Conservation (phyloP, 1,139 yeast genomes). For the Hemisphaericaspora xylofermentans region DNA sequence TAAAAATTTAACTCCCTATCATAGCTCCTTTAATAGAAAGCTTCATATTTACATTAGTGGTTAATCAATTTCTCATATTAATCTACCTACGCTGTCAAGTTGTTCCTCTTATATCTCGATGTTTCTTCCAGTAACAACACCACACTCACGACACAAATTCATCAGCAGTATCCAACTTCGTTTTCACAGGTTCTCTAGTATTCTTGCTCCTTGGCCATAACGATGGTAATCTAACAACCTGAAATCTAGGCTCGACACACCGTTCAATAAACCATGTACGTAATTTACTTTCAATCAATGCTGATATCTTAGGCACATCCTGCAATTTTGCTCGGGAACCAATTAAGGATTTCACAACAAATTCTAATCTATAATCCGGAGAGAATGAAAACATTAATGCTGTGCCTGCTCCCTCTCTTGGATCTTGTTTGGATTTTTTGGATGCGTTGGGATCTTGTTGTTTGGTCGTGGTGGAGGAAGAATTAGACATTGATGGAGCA, state of each 20-base stretch:
- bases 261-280: constrained; percentile 90
- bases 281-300: constrained; percentile 76
- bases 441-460: constrained; percentile 2
- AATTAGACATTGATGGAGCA: background rate
- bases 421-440: constrained; percentile 6
- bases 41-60: too few species aligned
- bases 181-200: constrained; percentile 44
- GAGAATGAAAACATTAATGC: constrained; percentile 85
- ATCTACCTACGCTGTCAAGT: too few species aligned
- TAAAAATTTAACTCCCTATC: too few species aligned
- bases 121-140: too few species aligned
- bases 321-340: constrained; percentile 92
- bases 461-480: background rate
- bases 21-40: too few species aligned
- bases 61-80: too few species aligned
- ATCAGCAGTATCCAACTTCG: constrained; percentile 12
- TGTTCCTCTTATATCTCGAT: too few species aligned
- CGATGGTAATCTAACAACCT: constrained; percentile 78
- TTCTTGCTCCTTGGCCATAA: constrained; percentile 88
- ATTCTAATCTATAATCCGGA: constrained; percentile 87
- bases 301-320: constrained; percentile 88
- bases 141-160: background rate
- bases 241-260: constrained; percentile 91
- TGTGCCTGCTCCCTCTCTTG: constrained; percentile 43
- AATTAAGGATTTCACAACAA: constrained; percentile 78